Base-by-base conservation (phyloP, 2,329 filamentous ascomycete species). In the Alternaria longipes region DNA sequence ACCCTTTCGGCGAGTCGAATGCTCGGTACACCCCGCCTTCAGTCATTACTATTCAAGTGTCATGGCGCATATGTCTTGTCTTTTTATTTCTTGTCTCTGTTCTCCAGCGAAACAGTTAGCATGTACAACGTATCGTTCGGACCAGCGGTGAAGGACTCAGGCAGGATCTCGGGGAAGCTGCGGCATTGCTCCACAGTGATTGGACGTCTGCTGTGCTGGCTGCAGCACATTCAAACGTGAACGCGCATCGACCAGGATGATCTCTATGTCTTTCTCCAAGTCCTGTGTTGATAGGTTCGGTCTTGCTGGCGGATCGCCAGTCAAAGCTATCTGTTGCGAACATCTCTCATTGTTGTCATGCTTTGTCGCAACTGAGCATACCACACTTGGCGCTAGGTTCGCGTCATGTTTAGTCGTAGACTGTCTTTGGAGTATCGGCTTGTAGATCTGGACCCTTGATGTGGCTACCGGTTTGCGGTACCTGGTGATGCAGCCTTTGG, bases 131-230 rank as follows among this genome's bases (percentile, higher is more conserved):
- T n/a, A 11, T 24, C 24, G n/a, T 26, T 40, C 36, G 53, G 34
- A 36, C 59, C 51, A n/a, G 49, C 42, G 59, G 38, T 42, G 59
- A 44, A 53, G 41, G 44, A 51, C 28, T 26, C 26, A 36, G 47
- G 58, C 60, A 56, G 56, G 60, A 51, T 53, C 44, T 69, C 70
- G 70, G 70, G 60, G 59, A 66, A 71, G 68, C 62, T 65, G 70
- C 68, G 70, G 70, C 64, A 65, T 68, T 71, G 59, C 65, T 58
- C 49, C 49, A 44, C 45, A 60, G 63, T 64, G 61, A 72, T 72
- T 72, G 68, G 70, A 51, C 51, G 52, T 60, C 32, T 16, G 28
- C 1, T 30, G 28, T 30, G 0, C 28, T 4, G 28, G 30, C 40
- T 14, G 24, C 28, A 22, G 45, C 18, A 22, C 12, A 18, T 11